phyloP scores from a whole-genome alignment of 768 basidiomycete species.

The Hypholoma sublateritium region DNA sequence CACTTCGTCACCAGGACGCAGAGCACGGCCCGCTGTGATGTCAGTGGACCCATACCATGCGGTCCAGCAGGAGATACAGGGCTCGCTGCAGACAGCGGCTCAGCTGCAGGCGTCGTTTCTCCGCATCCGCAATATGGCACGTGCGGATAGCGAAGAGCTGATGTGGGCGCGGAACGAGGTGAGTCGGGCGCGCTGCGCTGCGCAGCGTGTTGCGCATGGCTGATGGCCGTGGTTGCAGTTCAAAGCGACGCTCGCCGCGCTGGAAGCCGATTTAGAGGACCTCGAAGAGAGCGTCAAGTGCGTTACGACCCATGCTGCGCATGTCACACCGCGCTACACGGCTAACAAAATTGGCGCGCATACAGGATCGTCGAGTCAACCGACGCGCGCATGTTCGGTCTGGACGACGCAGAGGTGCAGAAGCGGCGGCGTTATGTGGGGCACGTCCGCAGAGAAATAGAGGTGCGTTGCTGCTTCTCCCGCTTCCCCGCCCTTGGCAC shows the following conservation, averaged over 20 bases:
- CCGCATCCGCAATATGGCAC: slow-evolving; percentile 75
- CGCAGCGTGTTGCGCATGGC: not conserved
- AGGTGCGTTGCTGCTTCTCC: slow-evolving; percentile 48
- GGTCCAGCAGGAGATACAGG: slow-evolving; percentile 81
- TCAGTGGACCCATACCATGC: slow-evolving; percentile 86
- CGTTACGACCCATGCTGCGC: slow-evolving; percentile 12
- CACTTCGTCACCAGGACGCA: not conserved
- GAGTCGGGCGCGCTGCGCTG: slow-evolving; percentile 13
- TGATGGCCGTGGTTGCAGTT: slow-evolving; percentile 42
- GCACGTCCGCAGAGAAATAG: slow-evolving; percentile 72
- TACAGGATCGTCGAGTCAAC: slow-evolving; percentile 82
- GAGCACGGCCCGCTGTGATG: slow-evolving; percentile 9
- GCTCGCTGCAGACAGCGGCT: slow-evolving; percentile 66
- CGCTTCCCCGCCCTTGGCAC: not conserved
- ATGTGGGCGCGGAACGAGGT: slow-evolving; percentile 81
- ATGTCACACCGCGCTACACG: not conserved
- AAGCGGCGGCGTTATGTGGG: slow-evolving; percentile 75
- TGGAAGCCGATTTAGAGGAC: slow-evolving; percentile 89
- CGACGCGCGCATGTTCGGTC: slow-evolving; percentile 81
- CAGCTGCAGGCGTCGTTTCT: slow-evolving; percentile 75
- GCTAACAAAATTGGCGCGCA: not conserved
- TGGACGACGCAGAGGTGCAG: slow-evolving; percentile 76
- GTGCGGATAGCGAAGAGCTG: slow-evolving; percentile 76
- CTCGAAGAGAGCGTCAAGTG: slow-evolving; percentile 93
- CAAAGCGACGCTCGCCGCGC: slow-evolving; percentile 68